Evolutionary conservation across 2,329 filamentous ascomycete species (phyloP).

Genomic region (Xylariaceae sp.): DNA sequence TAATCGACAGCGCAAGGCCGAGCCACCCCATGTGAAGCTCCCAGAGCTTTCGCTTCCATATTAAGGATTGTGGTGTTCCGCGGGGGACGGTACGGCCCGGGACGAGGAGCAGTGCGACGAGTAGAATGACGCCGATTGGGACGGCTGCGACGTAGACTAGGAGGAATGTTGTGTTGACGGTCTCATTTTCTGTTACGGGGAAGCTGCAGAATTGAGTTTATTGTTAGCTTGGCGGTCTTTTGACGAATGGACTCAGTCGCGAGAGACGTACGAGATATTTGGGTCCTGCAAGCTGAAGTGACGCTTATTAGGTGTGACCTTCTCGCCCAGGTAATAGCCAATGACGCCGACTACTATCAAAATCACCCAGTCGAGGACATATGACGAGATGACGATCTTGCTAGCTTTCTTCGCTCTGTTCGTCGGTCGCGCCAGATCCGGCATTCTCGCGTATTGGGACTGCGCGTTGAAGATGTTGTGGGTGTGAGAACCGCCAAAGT

Average conservation of each 20-base stretch:
- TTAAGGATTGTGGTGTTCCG: conserved; percentile 57
- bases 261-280: conserved; percentile 61
- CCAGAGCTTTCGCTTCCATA: conserved; percentile 84
- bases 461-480: conserved; percentile 20
- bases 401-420: conserved; percentile 21
- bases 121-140: conserved; percentile 64
- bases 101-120: conserved; percentile 66
- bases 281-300: conserved; percentile 71
- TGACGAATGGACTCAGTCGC: background rate
- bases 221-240: background rate
- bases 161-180: conserved; percentile 64
- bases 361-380: conserved; percentile 71
- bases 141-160: conserved; percentile 58
- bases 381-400: conserved; percentile 54
- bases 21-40: conserved; percentile 85
- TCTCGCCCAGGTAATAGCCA: conserved; percentile 52
- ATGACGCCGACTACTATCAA: conserved; percentile 57
- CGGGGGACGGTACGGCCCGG: conserved; percentile 66
- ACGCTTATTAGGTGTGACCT: conserved; percentile 60
- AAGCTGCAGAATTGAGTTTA: conserved; percentile 45
- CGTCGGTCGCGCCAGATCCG: conserved; percentile 21
- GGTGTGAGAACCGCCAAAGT: conserved; percentile 20
- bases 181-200: conserved; percentile 67
- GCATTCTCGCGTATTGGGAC: conserved; percentile 29
- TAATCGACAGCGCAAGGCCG: conserved; percentile 70